Evolutionary conservation across 768 basidiomycete species (phyloP).

Genomic region (Pisolithus tinctorius): DNA sequence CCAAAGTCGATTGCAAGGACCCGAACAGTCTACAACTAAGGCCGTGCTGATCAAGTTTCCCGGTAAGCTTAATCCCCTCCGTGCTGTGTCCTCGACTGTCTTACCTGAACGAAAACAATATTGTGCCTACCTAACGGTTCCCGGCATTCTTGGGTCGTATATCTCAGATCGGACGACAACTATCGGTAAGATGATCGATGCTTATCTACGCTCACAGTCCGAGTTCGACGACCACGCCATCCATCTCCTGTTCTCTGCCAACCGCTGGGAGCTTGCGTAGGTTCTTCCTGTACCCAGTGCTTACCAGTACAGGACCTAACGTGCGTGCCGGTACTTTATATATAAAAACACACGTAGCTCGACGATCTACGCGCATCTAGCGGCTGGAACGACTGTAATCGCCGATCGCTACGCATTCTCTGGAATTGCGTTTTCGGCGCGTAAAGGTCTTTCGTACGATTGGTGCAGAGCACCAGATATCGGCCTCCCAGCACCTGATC

Average conservation of each 20-base stretch:
- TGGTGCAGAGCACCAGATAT: conserved; percentile 88
- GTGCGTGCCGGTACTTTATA: not conserved
- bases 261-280: conserved; percentile 93
- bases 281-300: conserved; percentile 16
- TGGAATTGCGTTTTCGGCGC: conserved; percentile 81
- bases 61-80: conserved; percentile 41
- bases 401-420: conserved; percentile 97
- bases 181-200: conserved; percentile 90
- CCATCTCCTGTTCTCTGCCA: conserved; percentile 93
- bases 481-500: conserved; percentile 84
- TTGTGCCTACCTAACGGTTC: too few relatives aligned
- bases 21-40: not conserved
- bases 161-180: conserved; percentile 78
- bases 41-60: conserved; percentile 76
- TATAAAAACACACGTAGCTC: conserved; percentile 32
- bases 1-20: conserved; percentile 41
- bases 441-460: conserved; percentile 61
- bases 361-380: conserved; percentile 53
- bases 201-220: conserved; percentile 75
- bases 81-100: too few relatives aligned
- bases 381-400: conserved; percentile 63
- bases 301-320: not conserved
- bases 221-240: conserved; percentile 90
- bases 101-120: too few relatives aligned
- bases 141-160: too few relatives aligned